These are phyloP conservation scores for Aegilops speltoides DNA, from an alignment of 176 grass and related monocot species.

Conservation along the genomic window DNA sequence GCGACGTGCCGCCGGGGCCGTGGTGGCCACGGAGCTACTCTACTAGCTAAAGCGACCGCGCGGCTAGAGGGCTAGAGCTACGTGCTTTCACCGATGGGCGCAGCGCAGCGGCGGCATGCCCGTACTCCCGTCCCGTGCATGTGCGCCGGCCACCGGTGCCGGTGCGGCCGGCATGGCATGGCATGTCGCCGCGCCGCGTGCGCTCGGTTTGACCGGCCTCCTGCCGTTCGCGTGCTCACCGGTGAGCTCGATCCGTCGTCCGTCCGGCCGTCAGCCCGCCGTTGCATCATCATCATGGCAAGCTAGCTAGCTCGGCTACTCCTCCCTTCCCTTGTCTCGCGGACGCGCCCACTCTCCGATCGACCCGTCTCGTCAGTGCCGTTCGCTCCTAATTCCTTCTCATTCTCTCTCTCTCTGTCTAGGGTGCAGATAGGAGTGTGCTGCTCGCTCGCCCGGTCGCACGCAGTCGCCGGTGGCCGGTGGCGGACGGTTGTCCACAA, in stretches of 20 bases:
- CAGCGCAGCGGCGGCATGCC: too few species aligned
- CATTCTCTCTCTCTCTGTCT: neutral
- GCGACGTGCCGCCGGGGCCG: neutral
- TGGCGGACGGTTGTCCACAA: neutral
- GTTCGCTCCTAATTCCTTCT: neutral
- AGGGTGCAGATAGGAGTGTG: neutral
- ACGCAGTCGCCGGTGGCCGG: too few species aligned
- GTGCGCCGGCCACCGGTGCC: too few species aligned
- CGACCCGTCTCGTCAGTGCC: neutral
- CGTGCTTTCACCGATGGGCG: neutral
- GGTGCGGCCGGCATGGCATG: too few species aligned
- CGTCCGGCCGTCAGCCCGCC: neutral
- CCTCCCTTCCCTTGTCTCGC: neutral
- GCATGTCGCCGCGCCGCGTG: neutral
- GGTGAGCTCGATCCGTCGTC: neutral
- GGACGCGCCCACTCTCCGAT: neutral
- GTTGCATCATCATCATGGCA: neutral
- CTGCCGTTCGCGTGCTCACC: slow-evolving; percentile 3
- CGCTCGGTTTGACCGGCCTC: neutral
- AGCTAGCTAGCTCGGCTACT: neutral
- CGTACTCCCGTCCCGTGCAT: neutral
- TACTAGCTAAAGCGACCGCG: neutral
- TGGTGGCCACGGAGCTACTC: neutral
- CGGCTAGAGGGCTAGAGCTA: neutral
- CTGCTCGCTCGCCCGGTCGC: neutral